These are phyloP conservation scores for Barnettozyma californica DNA, from an alignment of 805 yeast species.

Conservation along the genomic window DNA sequence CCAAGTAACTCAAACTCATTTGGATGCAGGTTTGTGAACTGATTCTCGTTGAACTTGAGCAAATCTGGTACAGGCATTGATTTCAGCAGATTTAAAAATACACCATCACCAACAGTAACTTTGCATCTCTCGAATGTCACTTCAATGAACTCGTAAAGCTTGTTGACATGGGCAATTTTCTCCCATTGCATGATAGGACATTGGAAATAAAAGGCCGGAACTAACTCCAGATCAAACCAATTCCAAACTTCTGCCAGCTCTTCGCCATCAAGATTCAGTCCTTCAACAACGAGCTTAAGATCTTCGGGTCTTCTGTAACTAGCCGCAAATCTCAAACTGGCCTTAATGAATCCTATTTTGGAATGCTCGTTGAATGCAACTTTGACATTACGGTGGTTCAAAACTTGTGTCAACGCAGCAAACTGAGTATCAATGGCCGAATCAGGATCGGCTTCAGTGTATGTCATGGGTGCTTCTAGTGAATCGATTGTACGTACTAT, in stretches of 20 bases:
- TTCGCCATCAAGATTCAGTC: neutral
- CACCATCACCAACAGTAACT: slow-evolving; percentile 1
- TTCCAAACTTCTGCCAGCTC: neutral
- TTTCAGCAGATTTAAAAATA: slow-evolving; percentile 1
- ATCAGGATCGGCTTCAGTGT: neutral
- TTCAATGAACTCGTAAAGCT: slow-evolving; percentile 7
- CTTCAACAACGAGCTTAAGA: neutral
- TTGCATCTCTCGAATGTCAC: slow-evolving; percentile 2
- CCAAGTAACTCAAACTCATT: neutral
- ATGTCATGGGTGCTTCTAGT: neutral
- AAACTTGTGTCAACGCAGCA: neutral
- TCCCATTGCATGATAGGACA: slow-evolving; percentile 2
- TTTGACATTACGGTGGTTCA: slow-evolving; percentile 3
- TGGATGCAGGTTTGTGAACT: neutral
- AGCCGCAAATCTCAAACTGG: neutral
- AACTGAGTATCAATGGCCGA: neutral
- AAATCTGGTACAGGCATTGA: neutral
- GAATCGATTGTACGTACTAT: neutral
- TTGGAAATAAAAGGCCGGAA: slow-evolving; percentile 1
- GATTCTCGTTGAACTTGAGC: slow-evolving; percentile 1
- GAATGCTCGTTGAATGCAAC: neutral
- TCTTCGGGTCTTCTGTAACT: neutral
- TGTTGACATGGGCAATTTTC: slow-evolving; percentile 2
- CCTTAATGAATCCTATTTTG: slow-evolving; percentile 2
- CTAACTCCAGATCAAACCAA: slow-evolving; percentile 6